These are phyloP conservation scores for Spinacia oleracea DNA, from an alignment of 179 eudicot genomes.

Conservation along the genomic window DNA sequence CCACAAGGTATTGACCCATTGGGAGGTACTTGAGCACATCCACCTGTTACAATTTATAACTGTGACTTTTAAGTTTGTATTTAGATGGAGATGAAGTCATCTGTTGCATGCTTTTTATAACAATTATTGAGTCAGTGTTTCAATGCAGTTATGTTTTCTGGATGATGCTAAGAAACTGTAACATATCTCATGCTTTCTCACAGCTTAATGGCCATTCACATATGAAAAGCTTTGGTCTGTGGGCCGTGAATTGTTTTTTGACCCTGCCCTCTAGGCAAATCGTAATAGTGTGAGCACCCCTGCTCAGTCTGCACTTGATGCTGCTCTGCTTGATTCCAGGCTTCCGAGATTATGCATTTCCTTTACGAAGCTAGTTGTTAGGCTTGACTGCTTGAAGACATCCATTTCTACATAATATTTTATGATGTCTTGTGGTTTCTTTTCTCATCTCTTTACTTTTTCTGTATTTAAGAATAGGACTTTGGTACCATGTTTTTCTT, in stretches of 20 bases:
- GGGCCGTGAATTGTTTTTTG: background rate
- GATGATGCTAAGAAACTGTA: background rate
- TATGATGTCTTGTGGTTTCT: background rate
- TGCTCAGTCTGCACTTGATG: background rate
- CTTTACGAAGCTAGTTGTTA: background rate
- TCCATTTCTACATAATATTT: background rate
- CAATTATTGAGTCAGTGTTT: no score
- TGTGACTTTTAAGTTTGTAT: background rate
- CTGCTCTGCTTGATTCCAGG: background rate
- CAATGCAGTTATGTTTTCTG: background rate
- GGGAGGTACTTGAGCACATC: slow-evolving; percentile 27
- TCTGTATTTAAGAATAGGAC: background rate
- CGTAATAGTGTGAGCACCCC: background rate
- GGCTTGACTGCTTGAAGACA: background rate
- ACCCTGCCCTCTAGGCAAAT: background rate
- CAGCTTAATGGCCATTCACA: background rate
- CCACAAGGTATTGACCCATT: slow-evolving; percentile 25
- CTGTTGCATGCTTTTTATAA: no score
- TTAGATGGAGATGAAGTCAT: background rate
- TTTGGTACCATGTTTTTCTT: background rate
- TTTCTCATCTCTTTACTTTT: background rate
- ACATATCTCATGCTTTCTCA: background rate
- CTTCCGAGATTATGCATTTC: background rate
- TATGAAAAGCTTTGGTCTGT: slow-evolving; percentile 2
- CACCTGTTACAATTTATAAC: slow-evolving; percentile 2